Conservation (phyloP, 2,329 filamentous ascomycete species). For the Zasmidium angulare region DNA sequence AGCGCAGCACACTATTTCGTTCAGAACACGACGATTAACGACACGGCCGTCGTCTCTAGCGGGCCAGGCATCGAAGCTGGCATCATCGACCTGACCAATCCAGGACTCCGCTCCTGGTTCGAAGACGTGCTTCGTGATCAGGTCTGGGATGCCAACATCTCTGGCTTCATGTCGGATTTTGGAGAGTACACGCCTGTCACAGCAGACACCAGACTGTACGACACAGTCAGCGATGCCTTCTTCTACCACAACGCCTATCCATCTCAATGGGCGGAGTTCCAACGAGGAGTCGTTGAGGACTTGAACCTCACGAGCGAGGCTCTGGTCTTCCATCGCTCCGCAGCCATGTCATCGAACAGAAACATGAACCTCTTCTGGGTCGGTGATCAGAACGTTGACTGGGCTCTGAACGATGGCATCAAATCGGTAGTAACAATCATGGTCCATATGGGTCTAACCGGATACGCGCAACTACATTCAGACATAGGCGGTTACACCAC, state of each 20-base stretch:
- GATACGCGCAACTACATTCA: slow-evolving; percentile 37
- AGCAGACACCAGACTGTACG: slow-evolving; percentile 28
- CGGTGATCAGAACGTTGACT: slow-evolving; percentile 39
- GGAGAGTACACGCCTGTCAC: slow-evolving; percentile 39
- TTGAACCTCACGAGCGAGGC: slow-evolving; percentile 33
- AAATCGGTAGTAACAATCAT: slow-evolving; percentile 37
- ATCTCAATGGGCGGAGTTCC: slow-evolving; percentile 35
- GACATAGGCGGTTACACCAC: slow-evolving; percentile 41
- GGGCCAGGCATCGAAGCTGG: slow-evolving; percentile 40
- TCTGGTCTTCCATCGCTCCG: slow-evolving; percentile 39
- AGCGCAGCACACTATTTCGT: slow-evolving; percentile 34
- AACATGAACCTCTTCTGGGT: slow-evolving; percentile 43
- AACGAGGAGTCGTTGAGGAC: slow-evolving; percentile 32
- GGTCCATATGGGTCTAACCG: slow-evolving; percentile 39
- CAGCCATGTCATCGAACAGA: slow-evolving; percentile 33
- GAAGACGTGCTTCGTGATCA: slow-evolving; percentile 34
- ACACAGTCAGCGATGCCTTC: slow-evolving; percentile 32
- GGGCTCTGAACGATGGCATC: slow-evolving; percentile 38
- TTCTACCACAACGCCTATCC: slow-evolving; percentile 40
- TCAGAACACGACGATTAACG: slow-evolving; percentile 37
- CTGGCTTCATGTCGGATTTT: slow-evolving; percentile 40
- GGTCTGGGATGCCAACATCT: slow-evolving; percentile 39
- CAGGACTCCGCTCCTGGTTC: slow-evolving; percentile 35
- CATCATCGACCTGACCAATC: slow-evolving; percentile 40
- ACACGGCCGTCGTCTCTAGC: slow-evolving; percentile 37